Evolutionary conservation across 768 basidiomycete genomes (phyloP), one percentile per base, ranked within the genome.

Genomic region (Rhodocollybia butyracea): DNA sequence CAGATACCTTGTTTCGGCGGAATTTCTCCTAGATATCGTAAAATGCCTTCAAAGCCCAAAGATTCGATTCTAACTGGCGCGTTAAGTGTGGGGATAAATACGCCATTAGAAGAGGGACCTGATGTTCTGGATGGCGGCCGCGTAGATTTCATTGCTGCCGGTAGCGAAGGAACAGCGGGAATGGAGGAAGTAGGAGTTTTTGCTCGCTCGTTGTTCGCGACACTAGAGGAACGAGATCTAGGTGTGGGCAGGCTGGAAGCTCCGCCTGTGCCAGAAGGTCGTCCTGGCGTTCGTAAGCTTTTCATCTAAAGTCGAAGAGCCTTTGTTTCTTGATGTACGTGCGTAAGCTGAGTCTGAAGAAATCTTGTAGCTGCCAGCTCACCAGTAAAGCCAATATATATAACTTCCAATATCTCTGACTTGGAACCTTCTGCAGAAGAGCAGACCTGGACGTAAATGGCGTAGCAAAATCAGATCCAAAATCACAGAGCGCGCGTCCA

Each of bases 1-100:
- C 92, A 99, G 5, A 86, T 72, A 3, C 95, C 96, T 2, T 82
- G 77, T 69, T 98, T 98, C 48, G 91, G 91, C 17, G 90, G 86
- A 54, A 97, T 94, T 61, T 83, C 80, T 5, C 96, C 96, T 17
- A 95, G 58, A 70, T 84, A 98, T 57, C 83, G 74, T 41, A 98
- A 70, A 8, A 75, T 80, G 17, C 96, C 96, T 66, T 97, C 94
- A 67, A 88, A 89, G 0, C 94, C 94, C 42, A 93, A 78, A 10
- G 88, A 90, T 63, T 94, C 92, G 41, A 97, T 88, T 60, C 89
- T 76, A 34, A 98, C 94, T 29, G 48, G 34, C 21, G 31, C 48
- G 34, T 50, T 36, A 27, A 50, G 32, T 39, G 48, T 50, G 5
- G 48, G 48, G 12, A 34, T 34, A 10, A 50, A 50, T 3, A 5